These are phyloP conservation scores for Ilex paraguariensis DNA, from an alignment of 305 asterid genomes.

Conservation along the genomic window DNA sequence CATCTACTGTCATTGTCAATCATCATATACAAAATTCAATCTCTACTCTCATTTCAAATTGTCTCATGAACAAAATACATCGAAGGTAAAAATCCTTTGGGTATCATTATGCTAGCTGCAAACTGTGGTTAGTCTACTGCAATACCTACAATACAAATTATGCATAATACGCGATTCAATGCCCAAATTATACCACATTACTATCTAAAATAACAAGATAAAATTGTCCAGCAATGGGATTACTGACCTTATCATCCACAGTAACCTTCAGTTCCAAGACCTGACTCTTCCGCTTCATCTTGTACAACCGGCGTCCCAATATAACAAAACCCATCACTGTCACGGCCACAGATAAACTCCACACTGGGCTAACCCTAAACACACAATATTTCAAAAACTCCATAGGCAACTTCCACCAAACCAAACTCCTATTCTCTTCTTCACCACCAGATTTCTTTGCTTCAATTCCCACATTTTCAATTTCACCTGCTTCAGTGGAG, in stretches of 20 bases:
- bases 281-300: constrained; percentile 71
- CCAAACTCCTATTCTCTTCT: constrained; percentile 46
- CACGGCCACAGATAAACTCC: constrained; percentile 81
- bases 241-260: constrained; percentile 77
- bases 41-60: too few relatives aligned
- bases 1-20: too few relatives aligned
- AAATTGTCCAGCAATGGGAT: background rate
- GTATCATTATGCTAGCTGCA: too few relatives aligned
- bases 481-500: constrained; percentile 22
- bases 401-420: constrained; percentile 95
- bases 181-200: too few relatives aligned
- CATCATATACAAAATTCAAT: too few relatives aligned
- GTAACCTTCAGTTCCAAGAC: constrained; percentile 70
- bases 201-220: too few relatives aligned
- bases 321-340: constrained; percentile 80
- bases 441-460: constrained; percentile 23
- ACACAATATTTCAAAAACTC: constrained; percentile 62
- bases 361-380: constrained; percentile 66
- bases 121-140: too few relatives aligned
- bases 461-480: constrained; percentile 17
- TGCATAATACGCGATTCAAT: too few relatives aligned
- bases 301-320: constrained; percentile 72
- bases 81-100: too few relatives aligned
- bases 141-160: too few relatives aligned
- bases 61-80: too few relatives aligned